A percentile compares a stretch with the other conserved stretches of the same genome.
phyloP scores from a whole-genome alignment of 106 monocot genomes.

The Phalaenopsis aphrodite region DNA sequence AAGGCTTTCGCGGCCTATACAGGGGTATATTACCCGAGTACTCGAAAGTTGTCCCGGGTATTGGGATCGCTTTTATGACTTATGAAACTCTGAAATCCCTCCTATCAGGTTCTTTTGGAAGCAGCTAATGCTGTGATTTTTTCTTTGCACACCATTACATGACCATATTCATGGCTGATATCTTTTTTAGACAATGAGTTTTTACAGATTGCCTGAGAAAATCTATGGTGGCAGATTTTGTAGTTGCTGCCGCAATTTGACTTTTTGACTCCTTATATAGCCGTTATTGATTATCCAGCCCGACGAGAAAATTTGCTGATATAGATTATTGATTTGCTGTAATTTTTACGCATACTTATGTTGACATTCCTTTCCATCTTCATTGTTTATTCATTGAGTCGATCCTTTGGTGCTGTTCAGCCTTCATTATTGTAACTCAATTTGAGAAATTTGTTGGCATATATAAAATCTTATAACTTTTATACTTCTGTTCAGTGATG shows the following conservation, averaged over 20 bases:
- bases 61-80: constrained; percentile 83
- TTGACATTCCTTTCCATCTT: too few species aligned
- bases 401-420: too few species aligned
- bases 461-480: too few species aligned
- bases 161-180: too few species aligned
- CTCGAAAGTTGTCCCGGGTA: constrained; percentile 72
- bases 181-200: not conserved
- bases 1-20: constrained; percentile 76
- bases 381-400: too few species aligned
- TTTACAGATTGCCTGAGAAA: not conserved
- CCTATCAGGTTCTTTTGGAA: not conserved
- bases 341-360: too few species aligned
- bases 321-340: not conserved
- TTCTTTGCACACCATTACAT: not conserved
- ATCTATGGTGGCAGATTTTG: constrained; percentile 12
- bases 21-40: constrained; percentile 77
- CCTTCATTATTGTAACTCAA: too few species aligned
- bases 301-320: not conserved
- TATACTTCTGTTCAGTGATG: too few species aligned
- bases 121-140: not conserved
- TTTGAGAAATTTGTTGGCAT: too few species aligned
- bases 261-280: not conserved
- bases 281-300: not conserved
- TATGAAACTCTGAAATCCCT: constrained; percentile 55
- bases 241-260: constrained; percentile 4